A percentile compares a stretch with the other conserved stretches of the same genome.
Evolutionary conservation across 805 yeast genomes (phyloP).

Genomic region (Kluyveromyces wickerhamii): DNA sequence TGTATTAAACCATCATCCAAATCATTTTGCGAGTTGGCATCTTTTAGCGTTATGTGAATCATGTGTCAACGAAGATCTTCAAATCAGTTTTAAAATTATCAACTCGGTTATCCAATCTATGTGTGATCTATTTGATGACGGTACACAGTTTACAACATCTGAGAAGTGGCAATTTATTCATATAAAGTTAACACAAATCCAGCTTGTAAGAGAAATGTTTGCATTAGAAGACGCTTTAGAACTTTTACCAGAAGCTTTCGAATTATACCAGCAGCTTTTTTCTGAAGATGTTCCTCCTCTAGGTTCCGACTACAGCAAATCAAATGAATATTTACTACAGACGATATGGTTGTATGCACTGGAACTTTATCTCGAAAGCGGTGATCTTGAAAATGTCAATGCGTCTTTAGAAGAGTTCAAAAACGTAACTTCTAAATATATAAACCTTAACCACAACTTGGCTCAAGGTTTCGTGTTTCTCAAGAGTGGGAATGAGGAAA

Average conservation of each 20-base stretch:
- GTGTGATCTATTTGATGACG: constrained; percentile 22
- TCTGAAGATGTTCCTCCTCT: constrained; percentile 10
- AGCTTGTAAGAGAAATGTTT: constrained; percentile 53
- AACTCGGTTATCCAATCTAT: constrained; percentile 43
- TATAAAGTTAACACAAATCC: constrained; percentile 66
- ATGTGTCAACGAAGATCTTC: constrained; percentile 44
- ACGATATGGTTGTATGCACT: constrained; percentile 71
- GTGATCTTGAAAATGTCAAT: constrained; percentile 51
- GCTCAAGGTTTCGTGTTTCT: constrained; percentile 27
- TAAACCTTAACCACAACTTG: constrained; percentile 23
- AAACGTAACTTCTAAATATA: constrained; percentile 38
- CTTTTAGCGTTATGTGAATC: constrained; percentile 57
- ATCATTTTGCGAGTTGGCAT: constrained; percentile 58
- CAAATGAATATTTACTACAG: constrained; percentile 40
- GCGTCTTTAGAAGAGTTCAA: constrained; percentile 70
- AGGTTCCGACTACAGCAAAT: constrained; percentile 14
- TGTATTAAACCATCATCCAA: constrained; percentile 43
- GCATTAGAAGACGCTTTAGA: constrained; percentile 57
- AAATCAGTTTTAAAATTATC: constrained; percentile 48
- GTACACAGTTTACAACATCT: constrained; percentile 10
- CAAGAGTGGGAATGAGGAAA: constrained; percentile 33
- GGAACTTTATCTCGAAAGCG: constrained; percentile 50
- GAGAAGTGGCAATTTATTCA: constrained; percentile 48
- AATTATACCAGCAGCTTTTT: constrained; percentile 45
- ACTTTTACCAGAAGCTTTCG: constrained; percentile 58